Evolutionary conservation across 2,329 filamentous ascomycete genomes (phyloP).

Genomic region (Acarospora socialis): DNA sequence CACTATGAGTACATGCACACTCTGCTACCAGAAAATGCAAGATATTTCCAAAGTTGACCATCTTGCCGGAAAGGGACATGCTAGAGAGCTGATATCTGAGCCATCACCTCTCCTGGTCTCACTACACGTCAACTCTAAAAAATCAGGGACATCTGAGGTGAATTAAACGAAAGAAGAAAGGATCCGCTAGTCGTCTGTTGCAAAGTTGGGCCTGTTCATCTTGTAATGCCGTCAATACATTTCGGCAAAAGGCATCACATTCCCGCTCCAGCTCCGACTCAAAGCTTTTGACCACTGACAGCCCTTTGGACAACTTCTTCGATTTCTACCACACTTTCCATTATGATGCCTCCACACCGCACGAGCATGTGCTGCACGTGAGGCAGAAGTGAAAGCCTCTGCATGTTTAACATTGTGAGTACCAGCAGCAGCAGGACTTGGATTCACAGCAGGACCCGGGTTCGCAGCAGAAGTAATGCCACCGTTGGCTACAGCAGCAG

Average conservation of each 20-base stretch:
- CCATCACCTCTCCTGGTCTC: constrained; percentile 1
- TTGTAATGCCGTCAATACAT: constrained; percentile 5
- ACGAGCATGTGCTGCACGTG: no score
- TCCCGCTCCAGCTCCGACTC: constrained; percentile 4
- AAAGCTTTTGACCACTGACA: constrained; percentile 4
- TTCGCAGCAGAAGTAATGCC: no score
- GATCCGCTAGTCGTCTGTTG: no score
- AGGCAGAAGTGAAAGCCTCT: no score
- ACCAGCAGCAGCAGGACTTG: no score
- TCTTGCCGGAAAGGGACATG: constrained; percentile 5
- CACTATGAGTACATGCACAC: constrained; percentile 6
- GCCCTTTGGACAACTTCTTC: constrained; percentile 6
- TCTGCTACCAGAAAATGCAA: constrained; percentile 4
- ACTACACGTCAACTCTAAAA: constrained; percentile 1
- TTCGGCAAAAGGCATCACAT: constrained; percentile 3
- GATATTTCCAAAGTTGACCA: constrained; percentile 3
- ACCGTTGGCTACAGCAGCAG: no score
- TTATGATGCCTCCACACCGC: constrained; percentile 5
- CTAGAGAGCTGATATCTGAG: constrained; percentile 3
- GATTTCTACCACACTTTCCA: constrained; percentile 2
- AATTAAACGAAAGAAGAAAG: no score
- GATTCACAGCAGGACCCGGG: no score
- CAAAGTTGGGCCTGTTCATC: constrained; percentile 1
- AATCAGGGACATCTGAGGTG: constrained; percentile 1
- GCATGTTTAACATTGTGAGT: no score